Percentiles rank a stretch among this genome's conserved stretches.
phyloP scores from a whole-genome alignment of 345 rosid species.

The Fremontodendron californicum region DNA sequence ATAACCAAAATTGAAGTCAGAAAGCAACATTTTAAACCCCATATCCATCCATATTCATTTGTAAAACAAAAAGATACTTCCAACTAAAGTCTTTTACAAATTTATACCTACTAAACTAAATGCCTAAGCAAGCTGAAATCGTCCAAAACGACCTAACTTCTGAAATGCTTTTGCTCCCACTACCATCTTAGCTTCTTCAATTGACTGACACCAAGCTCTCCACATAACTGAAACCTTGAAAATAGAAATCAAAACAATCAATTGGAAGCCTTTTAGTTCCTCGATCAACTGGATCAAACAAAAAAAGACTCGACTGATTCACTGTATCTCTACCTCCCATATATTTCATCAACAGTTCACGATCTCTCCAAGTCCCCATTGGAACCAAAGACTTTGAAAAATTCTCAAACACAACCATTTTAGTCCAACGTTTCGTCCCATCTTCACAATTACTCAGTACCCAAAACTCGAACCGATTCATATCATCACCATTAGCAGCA shows the following conservation, averaged over 20 bases:
- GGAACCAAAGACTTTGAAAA: conserved; percentile 16
- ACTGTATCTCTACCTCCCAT: neutral
- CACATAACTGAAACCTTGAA: conserved; percentile 24
- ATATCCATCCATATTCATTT: neutral
- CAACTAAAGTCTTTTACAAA: neutral
- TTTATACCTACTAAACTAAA: neutral
- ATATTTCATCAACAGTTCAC: conserved; percentile 20
- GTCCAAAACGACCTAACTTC: neutral
- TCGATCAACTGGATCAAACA: conserved; percentile 5
- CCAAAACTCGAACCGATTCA: conserved; percentile 24
- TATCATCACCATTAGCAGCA: neutral
- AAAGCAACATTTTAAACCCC: neutral
- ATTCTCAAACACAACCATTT: neutral
- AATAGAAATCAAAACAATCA: conserved; percentile 13
- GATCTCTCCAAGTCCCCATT: conserved; percentile 20
- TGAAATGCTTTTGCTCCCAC: conserved; percentile 3
- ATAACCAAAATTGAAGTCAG: neutral
- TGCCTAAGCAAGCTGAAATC: neutral
- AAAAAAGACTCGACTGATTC: neutral
- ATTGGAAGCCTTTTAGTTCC: neutral
- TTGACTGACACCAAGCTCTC: conserved; percentile 31
- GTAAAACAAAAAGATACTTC: neutral
- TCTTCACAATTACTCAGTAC: neutral
- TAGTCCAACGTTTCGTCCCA: conserved; percentile 3
- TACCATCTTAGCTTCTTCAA: conserved; percentile 6